Evolutionary conservation across 1,284 basidiomycete species (phyloP).

Genomic region (Blastosporella zonata): DNA sequence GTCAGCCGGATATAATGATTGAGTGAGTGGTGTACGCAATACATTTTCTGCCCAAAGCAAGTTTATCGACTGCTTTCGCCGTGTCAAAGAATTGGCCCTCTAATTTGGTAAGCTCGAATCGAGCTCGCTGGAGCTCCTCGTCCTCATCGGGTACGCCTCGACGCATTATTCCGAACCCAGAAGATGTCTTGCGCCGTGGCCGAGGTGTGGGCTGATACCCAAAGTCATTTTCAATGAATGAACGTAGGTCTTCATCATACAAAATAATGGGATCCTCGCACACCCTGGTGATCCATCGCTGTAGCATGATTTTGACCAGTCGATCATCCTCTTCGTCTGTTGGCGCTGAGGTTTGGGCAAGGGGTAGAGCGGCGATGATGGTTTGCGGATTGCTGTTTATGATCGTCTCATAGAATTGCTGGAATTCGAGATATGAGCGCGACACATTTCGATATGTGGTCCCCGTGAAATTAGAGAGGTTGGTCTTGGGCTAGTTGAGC

Average conservation of each 20-base stretch:
- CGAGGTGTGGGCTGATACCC: constrained; percentile 83
- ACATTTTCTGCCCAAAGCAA: constrained; percentile 81
- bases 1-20: not conserved
- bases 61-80: constrained; percentile 82
- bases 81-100: constrained; percentile 89
- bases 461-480: constrained; percentile 86
- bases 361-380: constrained; percentile 87
- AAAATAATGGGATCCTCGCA: constrained; percentile 86
- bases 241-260: constrained; percentile 85
- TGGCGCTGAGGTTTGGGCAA: constrained; percentile 89
- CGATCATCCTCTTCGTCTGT: constrained; percentile 97
- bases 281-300: constrained; percentile 87
- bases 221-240: constrained; percentile 94
- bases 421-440: constrained; percentile 88
- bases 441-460: constrained; percentile 88
- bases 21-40: constrained; percentile 17
- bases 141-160: constrained; percentile 79
- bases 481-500: constrained; percentile 64
- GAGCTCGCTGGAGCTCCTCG: constrained; percentile 82
- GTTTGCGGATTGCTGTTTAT: constrained; percentile 85
- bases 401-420: constrained; percentile 86
- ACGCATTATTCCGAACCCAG: constrained; percentile 67
- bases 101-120: constrained; percentile 85
- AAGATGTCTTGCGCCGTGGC: constrained; percentile 64
- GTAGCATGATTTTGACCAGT: constrained; percentile 87